Evolutionary conservation across 768 basidiomycete species (phyloP).

Genomic region (Mycena vitilis): DNA sequence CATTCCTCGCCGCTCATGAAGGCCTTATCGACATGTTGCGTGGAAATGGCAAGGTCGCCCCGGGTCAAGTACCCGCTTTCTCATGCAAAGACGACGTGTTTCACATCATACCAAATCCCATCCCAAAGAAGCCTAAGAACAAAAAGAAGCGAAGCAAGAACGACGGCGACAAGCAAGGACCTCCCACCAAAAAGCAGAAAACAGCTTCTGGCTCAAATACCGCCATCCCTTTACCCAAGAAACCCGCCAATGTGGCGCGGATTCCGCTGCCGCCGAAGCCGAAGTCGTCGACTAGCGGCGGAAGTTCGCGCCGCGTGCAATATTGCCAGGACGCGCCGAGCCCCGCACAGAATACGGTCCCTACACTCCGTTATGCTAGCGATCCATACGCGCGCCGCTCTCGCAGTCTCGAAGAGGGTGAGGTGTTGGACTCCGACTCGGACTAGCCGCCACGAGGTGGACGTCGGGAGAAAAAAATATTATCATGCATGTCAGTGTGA

Average conservation of each 20-base stretch:
- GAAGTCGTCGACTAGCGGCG: no score
- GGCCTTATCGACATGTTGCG: slow-evolving; percentile 71
- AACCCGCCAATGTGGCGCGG: not conserved
- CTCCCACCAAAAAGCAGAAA: slow-evolving; percentile 28
- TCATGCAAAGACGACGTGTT: slow-evolving; percentile 41
- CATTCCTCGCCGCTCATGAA: slow-evolving; percentile 61
- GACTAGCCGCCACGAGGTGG: no score
- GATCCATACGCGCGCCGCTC: not conserved
- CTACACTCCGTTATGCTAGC: no score
- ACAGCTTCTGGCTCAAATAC: not conserved
- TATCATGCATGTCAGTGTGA: no score
- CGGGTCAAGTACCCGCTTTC: slow-evolving; percentile 43
- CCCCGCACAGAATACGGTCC: not conserved
- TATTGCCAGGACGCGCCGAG: no score
- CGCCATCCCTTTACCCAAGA: not conserved
- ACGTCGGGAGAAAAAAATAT: no score
- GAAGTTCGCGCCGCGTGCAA: no score
- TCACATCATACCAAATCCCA: slow-evolving; percentile 45
- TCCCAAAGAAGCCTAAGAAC: slow-evolving; percentile 36
- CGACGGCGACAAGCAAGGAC: not conserved
- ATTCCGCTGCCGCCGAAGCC: no score
- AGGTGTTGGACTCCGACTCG: not conserved
- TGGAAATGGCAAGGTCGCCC: slow-evolving; percentile 60
- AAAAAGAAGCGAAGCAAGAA: slow-evolving; percentile 36
- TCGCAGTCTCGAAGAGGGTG: slow-evolving; percentile 28